Conservation (phyloP, 345 rosid species). For the Angophora floribunda region DNA sequence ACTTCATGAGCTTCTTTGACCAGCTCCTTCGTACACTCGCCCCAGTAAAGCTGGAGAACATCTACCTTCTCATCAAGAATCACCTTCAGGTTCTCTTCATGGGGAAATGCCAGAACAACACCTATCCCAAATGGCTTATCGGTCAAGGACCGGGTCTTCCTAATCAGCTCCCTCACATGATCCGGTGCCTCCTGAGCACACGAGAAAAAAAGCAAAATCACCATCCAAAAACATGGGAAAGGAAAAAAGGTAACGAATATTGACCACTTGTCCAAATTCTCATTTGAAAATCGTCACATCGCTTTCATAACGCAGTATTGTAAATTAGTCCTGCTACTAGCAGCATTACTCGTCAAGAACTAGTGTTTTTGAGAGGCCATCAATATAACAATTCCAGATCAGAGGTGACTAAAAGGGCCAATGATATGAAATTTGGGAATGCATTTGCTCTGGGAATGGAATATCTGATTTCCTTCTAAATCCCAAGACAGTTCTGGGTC, state of each 20-base stretch:
- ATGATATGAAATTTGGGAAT: background rate
- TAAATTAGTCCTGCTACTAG: background rate
- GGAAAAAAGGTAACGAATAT: background rate
- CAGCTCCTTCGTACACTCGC: constrained; percentile 60
- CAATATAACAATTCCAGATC: background rate
- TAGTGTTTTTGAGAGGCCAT: background rate
- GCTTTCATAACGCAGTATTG: background rate
- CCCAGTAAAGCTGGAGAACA: constrained; percentile 83
- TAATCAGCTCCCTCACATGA: constrained; percentile 48
- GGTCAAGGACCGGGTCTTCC: constrained; percentile 57
- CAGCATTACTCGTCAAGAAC: background rate
- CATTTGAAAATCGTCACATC: background rate
- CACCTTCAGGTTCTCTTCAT: constrained; percentile 47
- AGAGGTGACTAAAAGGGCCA: background rate
- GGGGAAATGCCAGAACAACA: constrained; percentile 73
- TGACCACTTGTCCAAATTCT: background rate
- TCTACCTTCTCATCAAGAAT: constrained; percentile 70
- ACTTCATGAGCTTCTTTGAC: constrained; percentile 48
- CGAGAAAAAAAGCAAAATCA: background rate
- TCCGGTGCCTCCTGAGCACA: constrained; percentile 58
- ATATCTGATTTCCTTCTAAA: background rate
- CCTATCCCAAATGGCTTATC: constrained; percentile 79
- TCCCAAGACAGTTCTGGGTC: background rate
- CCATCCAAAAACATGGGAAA: background rate
- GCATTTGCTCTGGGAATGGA: background rate